phyloP scores from a whole-genome alignment of 2,329 filamentous ascomycete species.

The Diaporthe vexans region DNA sequence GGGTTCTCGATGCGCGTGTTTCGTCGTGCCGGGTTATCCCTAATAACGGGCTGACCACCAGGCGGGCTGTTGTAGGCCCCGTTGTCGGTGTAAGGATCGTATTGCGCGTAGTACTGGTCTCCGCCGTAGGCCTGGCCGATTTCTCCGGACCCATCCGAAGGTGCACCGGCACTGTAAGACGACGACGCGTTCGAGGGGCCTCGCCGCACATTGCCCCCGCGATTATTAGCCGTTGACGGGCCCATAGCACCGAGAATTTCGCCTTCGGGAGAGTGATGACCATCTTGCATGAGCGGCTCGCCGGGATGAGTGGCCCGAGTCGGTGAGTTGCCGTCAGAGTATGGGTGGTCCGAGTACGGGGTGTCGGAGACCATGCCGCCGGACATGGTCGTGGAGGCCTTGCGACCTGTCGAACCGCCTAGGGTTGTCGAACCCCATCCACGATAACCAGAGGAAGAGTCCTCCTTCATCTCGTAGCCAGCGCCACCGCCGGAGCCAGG shows the following conservation, averaged over 20 bases:
- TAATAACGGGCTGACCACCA: constrained; percentile 82
- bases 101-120: constrained; percentile 70
- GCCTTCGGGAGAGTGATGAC: constrained; percentile 73
- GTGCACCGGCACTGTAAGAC: constrained; percentile 86
- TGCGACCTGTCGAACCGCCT: constrained; percentile 78
- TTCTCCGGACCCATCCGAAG: constrained; percentile 77
- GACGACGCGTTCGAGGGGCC: constrained; percentile 97
- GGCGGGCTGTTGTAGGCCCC: constrained; percentile 49
- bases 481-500: constrained; percentile 60
- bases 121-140: constrained; percentile 61
- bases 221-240: constrained; percentile 76
- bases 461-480: constrained; percentile 83
- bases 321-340: constrained; percentile 66
- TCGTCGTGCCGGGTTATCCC: constrained; percentile 90
- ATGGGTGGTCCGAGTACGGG: constrained; percentile 76
- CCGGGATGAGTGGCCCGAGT: constrained; percentile 75
- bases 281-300: constrained; percentile 72
- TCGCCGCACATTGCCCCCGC: constrained; percentile 80
- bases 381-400: constrained; percentile 90
- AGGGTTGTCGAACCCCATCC: constrained; percentile 90
- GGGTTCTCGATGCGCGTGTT: constrained; percentile 97
- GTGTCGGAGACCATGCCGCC: constrained; percentile 81
- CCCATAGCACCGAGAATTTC: constrained; percentile 89
- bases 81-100: constrained; percentile 70
- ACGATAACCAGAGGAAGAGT: constrained; percentile 84